Percentiles rank a stretch among this genome's conserved stretches.
These are phyloP conservation scores for Pezicula neosporulosa DNA, from an alignment of 2,329 filamentous ascomycete genomes.

Conservation along the genomic window DNA sequence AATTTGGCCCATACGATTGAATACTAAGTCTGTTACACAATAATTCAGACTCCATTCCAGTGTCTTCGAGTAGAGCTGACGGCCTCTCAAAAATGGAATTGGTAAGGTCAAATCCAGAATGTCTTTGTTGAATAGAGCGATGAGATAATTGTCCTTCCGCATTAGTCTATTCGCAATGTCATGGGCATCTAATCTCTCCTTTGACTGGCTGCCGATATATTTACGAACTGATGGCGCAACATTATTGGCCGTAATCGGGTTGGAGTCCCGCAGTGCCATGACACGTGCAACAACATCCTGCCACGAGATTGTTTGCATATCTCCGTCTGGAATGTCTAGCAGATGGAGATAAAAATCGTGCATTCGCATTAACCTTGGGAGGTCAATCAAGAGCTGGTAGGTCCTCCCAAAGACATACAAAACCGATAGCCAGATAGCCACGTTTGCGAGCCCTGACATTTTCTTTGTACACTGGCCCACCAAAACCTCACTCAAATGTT, in stretches of 20 bases:
- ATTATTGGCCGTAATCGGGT: conserved; percentile 61
- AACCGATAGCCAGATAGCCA: conserved; percentile 55
- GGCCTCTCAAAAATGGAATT: conserved; percentile 74
- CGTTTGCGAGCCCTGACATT: conserved; percentile 36
- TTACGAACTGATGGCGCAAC: conserved; percentile 55
- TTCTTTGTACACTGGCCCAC: conserved; percentile 53
- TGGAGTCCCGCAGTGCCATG: conserved; percentile 67
- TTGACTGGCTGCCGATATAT: conserved; percentile 73
- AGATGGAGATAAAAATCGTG: conserved; percentile 69
- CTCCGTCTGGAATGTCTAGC: conserved; percentile 63
- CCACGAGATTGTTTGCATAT: conserved; percentile 74
- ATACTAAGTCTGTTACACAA: conserved; percentile 89
- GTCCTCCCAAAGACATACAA: conserved; percentile 62
- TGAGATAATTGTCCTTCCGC: conserved; percentile 95
- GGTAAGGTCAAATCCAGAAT: conserved; percentile 83
- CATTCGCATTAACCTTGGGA: conserved; percentile 58
- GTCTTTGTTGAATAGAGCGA: conserved; percentile 96
- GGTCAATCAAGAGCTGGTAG: conserved; percentile 53
- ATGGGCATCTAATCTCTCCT: conserved; percentile 91
- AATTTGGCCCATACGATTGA: conserved; percentile 85
- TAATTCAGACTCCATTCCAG: conserved; percentile 90
- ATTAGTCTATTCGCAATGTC: conserved; percentile 97
- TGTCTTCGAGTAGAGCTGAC: conserved; percentile 83
- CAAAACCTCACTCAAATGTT: conserved; percentile 44
- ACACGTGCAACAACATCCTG: conserved; percentile 66